Evolutionary conservation across 179 eudicot genomes (phyloP).

Genomic region (Gypsophila paniculata): DNA sequence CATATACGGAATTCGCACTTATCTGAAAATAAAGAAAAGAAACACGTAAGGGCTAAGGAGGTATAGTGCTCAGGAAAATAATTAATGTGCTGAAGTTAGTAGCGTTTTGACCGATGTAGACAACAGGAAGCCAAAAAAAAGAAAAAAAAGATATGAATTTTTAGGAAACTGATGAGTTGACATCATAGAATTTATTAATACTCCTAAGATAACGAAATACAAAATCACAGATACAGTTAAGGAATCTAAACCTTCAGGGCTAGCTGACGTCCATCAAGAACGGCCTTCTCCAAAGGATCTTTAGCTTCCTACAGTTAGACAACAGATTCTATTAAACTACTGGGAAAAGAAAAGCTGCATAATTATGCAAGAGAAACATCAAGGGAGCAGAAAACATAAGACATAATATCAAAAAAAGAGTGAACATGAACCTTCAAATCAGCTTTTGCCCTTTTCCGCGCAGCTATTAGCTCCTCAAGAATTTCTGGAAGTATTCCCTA

Average conservation of each 20-base stretch:
- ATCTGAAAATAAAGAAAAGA: constrained; percentile 52
- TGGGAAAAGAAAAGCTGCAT: constrained; percentile 11
- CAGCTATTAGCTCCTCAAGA: constrained; percentile 93
- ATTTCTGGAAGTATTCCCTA: constrained; percentile 99
- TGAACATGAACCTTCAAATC: constrained; percentile 70
- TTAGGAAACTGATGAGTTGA: background rate
- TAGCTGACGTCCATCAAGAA: constrained; percentile 97
- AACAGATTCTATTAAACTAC: constrained; percentile 14
- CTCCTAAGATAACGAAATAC: constrained; percentile 8
- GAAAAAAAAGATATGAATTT: background rate
- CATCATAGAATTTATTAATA: background rate
- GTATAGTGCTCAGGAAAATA: background rate
- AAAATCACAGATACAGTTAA: constrained; percentile 4
- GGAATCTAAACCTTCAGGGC: constrained; percentile 71
- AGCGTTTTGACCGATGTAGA: background rate
- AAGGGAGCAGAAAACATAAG: constrained; percentile 14
- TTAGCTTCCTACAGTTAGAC: constrained; percentile 70
- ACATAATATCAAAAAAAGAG: background rate
- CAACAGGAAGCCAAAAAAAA: background rate
- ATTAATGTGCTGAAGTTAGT: background rate
- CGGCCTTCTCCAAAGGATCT: constrained; percentile 96
- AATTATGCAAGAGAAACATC: background rate
- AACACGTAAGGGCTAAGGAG: constrained; percentile 12
- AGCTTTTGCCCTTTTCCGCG: constrained; percentile 99
- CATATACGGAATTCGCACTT: constrained; percentile 99